A percentile compares a stretch with the other conserved stretches of the same genome.
Conservation (phyloP, 371 early-diverging fungal genomes). For the Chytridiales sp. region DNA sequence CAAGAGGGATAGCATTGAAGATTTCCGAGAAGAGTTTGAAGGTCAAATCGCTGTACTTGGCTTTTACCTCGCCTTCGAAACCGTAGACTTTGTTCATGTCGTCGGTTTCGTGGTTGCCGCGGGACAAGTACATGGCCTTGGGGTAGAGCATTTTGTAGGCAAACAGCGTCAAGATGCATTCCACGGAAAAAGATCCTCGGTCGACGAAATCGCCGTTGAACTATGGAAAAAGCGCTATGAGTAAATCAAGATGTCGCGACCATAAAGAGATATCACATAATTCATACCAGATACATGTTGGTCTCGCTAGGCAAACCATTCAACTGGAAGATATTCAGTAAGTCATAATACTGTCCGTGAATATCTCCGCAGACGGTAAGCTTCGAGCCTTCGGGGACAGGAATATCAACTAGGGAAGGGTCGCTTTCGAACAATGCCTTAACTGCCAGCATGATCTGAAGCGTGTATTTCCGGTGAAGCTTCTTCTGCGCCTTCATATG, state of each 20-base stretch:
- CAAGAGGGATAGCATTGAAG: slow-evolving; percentile 93
- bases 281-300: slow-evolving; percentile 61
- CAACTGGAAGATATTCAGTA: slow-evolving; percentile 87
- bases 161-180: slow-evolving; percentile 92
- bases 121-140: slow-evolving; percentile 76
- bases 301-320: slow-evolving; percentile 85
- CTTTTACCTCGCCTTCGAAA: slow-evolving; percentile 96
- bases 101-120: slow-evolving; percentile 99
- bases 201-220: slow-evolving; percentile 99
- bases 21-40: slow-evolving; percentile 93
- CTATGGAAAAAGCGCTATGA: not conserved
- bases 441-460: slow-evolving; percentile 74
- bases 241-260: slow-evolving; percentile 30
- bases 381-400: slow-evolving; percentile 68
- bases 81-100: slow-evolving; percentile 99
- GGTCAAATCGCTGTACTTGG: slow-evolving; percentile 87
- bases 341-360: slow-evolving; percentile 98
- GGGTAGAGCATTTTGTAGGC: slow-evolving; percentile 92
- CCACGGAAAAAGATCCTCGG: slow-evolving; percentile 94
- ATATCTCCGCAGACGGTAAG: slow-evolving; percentile 98
- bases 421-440: slow-evolving; percentile 68
- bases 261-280: slow-evolving; percentile 35
- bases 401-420: slow-evolving; percentile 81
- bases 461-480: slow-evolving; percentile 86
- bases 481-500: slow-evolving; percentile 86